These are phyloP conservation scores for Micractinium sp. DNA, from an alignment of 139 green algal genomes.

Conservation along the genomic window DNA sequence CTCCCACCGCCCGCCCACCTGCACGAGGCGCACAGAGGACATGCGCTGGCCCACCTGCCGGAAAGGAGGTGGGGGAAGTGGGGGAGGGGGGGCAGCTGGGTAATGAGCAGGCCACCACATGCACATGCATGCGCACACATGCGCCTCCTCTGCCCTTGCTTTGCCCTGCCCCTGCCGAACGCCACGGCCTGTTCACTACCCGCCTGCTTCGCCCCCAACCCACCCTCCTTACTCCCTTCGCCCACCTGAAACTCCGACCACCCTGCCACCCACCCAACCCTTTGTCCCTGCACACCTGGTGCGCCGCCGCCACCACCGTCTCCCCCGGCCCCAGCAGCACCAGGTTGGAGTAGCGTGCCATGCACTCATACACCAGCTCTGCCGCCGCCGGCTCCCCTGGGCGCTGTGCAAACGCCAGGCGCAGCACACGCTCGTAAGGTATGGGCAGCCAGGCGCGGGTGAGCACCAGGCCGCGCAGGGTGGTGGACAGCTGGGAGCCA, in stretches of 20 bases:
- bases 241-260: no score
- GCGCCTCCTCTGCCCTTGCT: no score
- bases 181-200: no score
- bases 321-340: slow-evolving; percentile 51
- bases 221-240: no score
- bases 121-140: not conserved
- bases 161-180: no score
- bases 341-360: slow-evolving; percentile 77
- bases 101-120: not conserved
- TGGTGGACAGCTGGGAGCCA: slow-evolving; percentile 44
- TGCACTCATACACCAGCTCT: slow-evolving; percentile 76
- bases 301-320: slow-evolving; percentile 54
- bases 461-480: slow-evolving; percentile 71
- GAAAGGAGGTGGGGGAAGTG: not conserved
- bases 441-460: slow-evolving; percentile 58
- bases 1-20: slow-evolving; percentile 70
- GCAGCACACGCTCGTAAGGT: slow-evolving; percentile 78
- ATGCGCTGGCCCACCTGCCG: slow-evolving; percentile 70
- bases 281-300: slow-evolving; percentile 51
- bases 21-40: slow-evolving; percentile 76
- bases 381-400: slow-evolving; percentile 51
- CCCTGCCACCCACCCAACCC: not conserved
- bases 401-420: slow-evolving; percentile 69
- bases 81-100: not conserved
- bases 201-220: no score